phyloP scores from a whole-genome alignment of 176 grass and related monocot genomes.

The Paspalum notatum region DNA sequence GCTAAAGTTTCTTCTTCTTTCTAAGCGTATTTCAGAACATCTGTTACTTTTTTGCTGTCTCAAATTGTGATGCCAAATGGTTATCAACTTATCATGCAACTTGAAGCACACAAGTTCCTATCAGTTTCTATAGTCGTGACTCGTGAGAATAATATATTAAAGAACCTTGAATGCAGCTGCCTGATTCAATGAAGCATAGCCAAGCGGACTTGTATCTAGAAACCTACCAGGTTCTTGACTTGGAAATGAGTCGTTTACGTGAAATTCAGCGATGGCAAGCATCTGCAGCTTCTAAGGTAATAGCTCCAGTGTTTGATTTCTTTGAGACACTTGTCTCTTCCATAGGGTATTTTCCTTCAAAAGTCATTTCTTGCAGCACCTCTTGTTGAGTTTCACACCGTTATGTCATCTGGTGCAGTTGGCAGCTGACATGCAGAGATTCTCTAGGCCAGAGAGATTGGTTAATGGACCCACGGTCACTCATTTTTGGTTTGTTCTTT shows the following conservation, averaged over 20 bases:
- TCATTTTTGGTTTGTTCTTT: conserved; percentile 90
- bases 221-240: conserved; percentile 96
- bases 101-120: conserved; percentile 31
- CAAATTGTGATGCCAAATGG: conserved; percentile 1
- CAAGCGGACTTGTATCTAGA: conserved; percentile 96
- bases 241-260: conserved; percentile 96
- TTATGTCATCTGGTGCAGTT: conserved; percentile 65
- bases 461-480: conserved; percentile 96
- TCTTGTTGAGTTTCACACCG: conserved; percentile 40
- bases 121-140: neutral
- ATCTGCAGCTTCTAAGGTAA: conserved; percentile 97
- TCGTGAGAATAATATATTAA: conserved; percentile 37
- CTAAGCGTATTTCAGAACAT: conserved; percentile 1
- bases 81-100: neutral
- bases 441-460: conserved; percentile 94
- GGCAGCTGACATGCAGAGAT: conserved; percentile 97
- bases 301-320: conserved; percentile 21
- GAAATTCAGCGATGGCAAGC: conserved; percentile 99
- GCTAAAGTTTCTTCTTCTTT: conserved; percentile 15
- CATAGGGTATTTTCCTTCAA: conserved; percentile 21
- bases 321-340: conserved; percentile 30
- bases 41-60: neutral
- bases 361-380: conserved; percentile 20
- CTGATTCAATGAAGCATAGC: conserved; percentile 98
- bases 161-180: conserved; percentile 65